Evolutionary conservation across 1,284 basidiomycete species (phyloP).

Genomic region (Xerocomus minutiporus): DNA sequence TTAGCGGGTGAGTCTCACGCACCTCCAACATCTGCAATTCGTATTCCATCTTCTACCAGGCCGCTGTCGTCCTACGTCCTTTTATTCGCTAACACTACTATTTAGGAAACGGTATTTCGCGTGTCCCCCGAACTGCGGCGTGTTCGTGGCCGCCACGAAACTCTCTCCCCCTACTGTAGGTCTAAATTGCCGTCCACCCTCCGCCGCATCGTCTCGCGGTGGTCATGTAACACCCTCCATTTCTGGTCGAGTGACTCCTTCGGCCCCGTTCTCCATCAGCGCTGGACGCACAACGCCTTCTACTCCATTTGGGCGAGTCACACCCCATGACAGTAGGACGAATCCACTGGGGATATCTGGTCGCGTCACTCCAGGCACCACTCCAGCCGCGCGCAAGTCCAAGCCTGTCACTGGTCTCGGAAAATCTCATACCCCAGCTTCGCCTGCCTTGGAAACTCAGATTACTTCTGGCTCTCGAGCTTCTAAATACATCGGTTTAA

Average conservation of each 20-base stretch:
- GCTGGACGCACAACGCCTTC: slow-evolving; percentile 47
- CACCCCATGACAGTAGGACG: slow-evolving; percentile 31
- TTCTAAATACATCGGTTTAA: slow-evolving; percentile 78
- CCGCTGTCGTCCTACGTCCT: background rate
- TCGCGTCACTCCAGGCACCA: slow-evolving; percentile 39
- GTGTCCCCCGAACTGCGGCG: slow-evolving; percentile 83
- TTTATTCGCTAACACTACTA: slow-evolving; percentile 8
- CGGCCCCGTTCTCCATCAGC: slow-evolving; percentile 37
- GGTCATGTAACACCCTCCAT: slow-evolving; percentile 53
- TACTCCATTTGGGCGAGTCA: slow-evolving; percentile 35
- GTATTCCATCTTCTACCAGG: background rate
- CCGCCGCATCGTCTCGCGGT: slow-evolving; percentile 70
- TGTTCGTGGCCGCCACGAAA: slow-evolving; percentile 83
- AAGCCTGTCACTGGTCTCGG: slow-evolving; percentile 25
- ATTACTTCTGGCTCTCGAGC: slow-evolving; percentile 81
- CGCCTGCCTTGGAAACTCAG: slow-evolving; percentile 36
- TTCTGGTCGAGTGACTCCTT: slow-evolving; percentile 44
- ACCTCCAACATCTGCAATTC: background rate
- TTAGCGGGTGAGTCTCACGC: slow-evolving; percentile 67
- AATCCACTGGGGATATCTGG: slow-evolving; percentile 31
- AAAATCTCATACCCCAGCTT: slow-evolving; percentile 29
- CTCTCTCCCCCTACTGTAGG: slow-evolving; percentile 74
- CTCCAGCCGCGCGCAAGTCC: slow-evolving; percentile 33
- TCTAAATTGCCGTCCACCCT: slow-evolving; percentile 61
- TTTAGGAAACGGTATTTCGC: slow-evolving; percentile 78